Percentiles rank a stretch among this genome's conserved stretches.
These are phyloP conservation scores for Sclerotinia sclerotiorum DNA, from an alignment of 2,329 filamentous ascomycete species.

Conservation along the genomic window DNA sequence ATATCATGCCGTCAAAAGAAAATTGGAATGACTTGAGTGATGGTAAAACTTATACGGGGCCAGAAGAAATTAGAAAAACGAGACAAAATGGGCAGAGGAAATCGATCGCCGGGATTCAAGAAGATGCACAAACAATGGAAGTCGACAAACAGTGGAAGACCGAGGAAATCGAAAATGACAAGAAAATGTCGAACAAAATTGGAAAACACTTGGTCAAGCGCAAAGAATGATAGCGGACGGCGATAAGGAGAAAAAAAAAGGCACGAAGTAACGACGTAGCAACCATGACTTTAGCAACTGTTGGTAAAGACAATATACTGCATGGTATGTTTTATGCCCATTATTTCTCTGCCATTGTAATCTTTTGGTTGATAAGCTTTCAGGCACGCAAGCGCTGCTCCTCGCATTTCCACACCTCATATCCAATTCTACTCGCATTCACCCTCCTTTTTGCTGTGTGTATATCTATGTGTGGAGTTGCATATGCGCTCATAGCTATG, in stretches of 20 bases:
- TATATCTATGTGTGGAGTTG: constrained; percentile 9
- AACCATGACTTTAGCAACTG: not conserved
- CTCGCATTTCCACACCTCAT: constrained; percentile 2
- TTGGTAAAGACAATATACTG: not conserved
- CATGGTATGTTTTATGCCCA: not conserved
- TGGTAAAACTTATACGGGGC: constrained; percentile 45
- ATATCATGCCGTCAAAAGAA: constrained; percentile 45
- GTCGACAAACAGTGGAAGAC: constrained; percentile 12
- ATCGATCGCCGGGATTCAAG: not conserved
- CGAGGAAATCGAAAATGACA: not conserved
- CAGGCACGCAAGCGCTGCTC: constrained; percentile 7
- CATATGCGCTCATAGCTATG: not conserved
- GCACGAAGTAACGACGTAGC: not conserved
- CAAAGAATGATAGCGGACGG: no score
- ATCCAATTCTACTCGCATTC: constrained; percentile 1
- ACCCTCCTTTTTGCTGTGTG: not conserved
- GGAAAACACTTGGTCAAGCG: no score
- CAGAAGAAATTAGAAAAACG: not conserved
- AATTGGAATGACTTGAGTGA: constrained; percentile 56
- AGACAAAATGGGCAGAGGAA: constrained; percentile 13
- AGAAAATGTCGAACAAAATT: not conserved
- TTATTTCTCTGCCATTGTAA: not conserved
- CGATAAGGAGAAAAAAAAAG: not conserved
- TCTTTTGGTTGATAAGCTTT: not conserved
- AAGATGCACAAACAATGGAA: no score